phyloP scores from a whole-genome alignment of 2,329 filamentous ascomycete species.

The Fusarium nematophilum region DNA sequence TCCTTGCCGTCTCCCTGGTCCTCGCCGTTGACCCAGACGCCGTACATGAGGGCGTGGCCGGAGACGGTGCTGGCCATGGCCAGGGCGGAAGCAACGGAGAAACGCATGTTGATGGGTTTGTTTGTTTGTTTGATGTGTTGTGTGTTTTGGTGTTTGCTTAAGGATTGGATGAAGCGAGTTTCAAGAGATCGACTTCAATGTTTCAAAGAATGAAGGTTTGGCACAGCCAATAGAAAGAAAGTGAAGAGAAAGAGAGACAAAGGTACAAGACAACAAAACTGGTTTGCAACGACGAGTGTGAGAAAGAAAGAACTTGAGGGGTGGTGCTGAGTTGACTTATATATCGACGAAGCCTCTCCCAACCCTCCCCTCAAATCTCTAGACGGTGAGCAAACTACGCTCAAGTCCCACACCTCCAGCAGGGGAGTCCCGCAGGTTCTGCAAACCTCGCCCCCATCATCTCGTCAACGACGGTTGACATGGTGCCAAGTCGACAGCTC shows the following conservation, averaged over 20 bases:
- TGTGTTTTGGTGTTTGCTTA: slow-evolving; percentile 22
- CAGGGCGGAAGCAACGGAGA: slow-evolving; percentile 47
- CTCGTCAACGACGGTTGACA: slow-evolving; percentile 13
- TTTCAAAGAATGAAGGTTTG: slow-evolving; percentile 44
- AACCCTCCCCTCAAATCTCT: not conserved
- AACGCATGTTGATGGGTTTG: slow-evolving; percentile 49
- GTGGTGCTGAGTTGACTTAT: slow-evolving; percentile 31
- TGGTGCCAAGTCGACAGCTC: slow-evolving; percentile 26
- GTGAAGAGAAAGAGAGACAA: slow-evolving; percentile 34
- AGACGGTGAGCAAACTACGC: slow-evolving; percentile 5
- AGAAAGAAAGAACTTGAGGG: slow-evolving; percentile 7
- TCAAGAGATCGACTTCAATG: slow-evolving; percentile 34
- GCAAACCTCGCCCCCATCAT: slow-evolving; percentile 17
- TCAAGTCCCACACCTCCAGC: slow-evolving; percentile 9
- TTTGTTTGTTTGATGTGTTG: slow-evolving; percentile 10
- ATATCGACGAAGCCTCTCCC: slow-evolving; percentile 22
- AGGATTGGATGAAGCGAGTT: slow-evolving; percentile 41
- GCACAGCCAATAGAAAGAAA: slow-evolving; percentile 47
- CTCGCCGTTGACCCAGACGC: slow-evolving; percentile 60
- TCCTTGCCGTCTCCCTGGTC: slow-evolving; percentile 56
- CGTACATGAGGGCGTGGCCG: slow-evolving; percentile 60
- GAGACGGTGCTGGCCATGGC: slow-evolving; percentile 53
- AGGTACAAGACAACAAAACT: slow-evolving; percentile 31
- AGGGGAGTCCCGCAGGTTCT: slow-evolving; percentile 10
- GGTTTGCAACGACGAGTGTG: slow-evolving; percentile 42